Evolutionary conservation across 1,139 yeast species (phyloP), one percentile per base, ranked within the genome.

Genomic region (Maudiozyma humilis): DNA sequence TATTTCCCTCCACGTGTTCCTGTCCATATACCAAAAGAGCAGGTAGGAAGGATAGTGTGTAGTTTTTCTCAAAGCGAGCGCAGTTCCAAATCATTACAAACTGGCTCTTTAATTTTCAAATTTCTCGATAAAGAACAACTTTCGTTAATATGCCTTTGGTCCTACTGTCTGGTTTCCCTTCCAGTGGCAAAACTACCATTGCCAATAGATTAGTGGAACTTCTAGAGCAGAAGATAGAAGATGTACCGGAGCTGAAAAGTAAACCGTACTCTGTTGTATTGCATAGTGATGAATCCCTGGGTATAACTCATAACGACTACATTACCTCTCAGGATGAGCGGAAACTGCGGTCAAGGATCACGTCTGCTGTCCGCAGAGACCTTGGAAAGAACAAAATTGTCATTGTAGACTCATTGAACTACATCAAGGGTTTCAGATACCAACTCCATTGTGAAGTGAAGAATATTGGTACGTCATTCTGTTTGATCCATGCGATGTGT

Each of bases 381-480:
- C 66, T 93, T 7, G 71, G 83, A 3, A 72, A 81, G 38, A 70
- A 73, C 25, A 81, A 76, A 27, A 73, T 91, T 38, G 96, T 91
- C 1, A 78, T 91, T 17, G 71, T 91, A 45, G 98, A 91, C 63
- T 76, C 93, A 2, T 69, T 88, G 59, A 82, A 88, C 19, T 93
- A 93, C 60, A 93, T 93, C 58, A 93, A 91, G 60, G 99, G 99
- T 0, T 88, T 88, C 60, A 71, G 98, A 48, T 91, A 93, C 64
- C 99, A 91, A 63, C 70, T 91, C 45, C 88, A 79, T 63, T 88
- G 97, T 63, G 98, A 91, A 61, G 91, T 95, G 33, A 89, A 89
- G 58, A 84, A 89, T 1, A 70, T 79, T 25, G 73, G 78, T 15
- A 88, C 97, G 1, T 82, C 93, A 1, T 84, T 86, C 52, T 84